These are phyloP conservation scores for Quercus agrifolia DNA, from an alignment of 306 rosid species.

Conservation along the genomic window DNA sequence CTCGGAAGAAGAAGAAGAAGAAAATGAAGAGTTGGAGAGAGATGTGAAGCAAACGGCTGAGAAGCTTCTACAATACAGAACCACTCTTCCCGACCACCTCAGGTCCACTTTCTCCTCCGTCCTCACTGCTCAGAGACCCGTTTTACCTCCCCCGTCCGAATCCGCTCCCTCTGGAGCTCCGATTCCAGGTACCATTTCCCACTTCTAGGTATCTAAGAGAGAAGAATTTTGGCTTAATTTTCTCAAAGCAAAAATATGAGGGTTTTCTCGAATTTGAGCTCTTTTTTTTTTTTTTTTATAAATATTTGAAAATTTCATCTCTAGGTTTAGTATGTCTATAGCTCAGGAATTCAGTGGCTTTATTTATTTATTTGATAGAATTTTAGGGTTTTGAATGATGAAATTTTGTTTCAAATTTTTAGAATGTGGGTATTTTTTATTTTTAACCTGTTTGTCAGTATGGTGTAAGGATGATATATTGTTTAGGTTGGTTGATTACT, in stretches of 20 bases:
- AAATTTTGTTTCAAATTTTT: too few relatives aligned
- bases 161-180: constrained; percentile 25
- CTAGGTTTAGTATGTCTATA: too few relatives aligned
- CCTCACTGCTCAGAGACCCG: constrained; percentile 54
- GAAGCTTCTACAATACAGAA: constrained; percentile 55
- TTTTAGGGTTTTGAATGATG: background rate
- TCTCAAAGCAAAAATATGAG: too few relatives aligned
- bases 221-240: too few relatives aligned
- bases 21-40: constrained; percentile 35
- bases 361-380: too few relatives aligned
- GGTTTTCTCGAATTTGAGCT: too few relatives aligned
- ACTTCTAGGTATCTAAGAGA: background rate
- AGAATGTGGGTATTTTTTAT: too few relatives aligned
- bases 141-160: constrained; percentile 17
- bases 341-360: too few relatives aligned
- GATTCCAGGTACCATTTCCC: constrained; percentile 10
- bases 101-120: constrained; percentile 44
- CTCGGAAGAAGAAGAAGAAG: constrained; percentile 38
- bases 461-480: background rate
- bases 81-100: constrained; percentile 60
- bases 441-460: too few relatives aligned
- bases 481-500: background rate
- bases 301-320: too few relatives aligned
- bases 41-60: constrained; percentile 59
- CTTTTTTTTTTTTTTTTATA: too few relatives aligned